Conservation (phyloP, 306 rosid species). For the Dicorynia guianensis region DNA sequence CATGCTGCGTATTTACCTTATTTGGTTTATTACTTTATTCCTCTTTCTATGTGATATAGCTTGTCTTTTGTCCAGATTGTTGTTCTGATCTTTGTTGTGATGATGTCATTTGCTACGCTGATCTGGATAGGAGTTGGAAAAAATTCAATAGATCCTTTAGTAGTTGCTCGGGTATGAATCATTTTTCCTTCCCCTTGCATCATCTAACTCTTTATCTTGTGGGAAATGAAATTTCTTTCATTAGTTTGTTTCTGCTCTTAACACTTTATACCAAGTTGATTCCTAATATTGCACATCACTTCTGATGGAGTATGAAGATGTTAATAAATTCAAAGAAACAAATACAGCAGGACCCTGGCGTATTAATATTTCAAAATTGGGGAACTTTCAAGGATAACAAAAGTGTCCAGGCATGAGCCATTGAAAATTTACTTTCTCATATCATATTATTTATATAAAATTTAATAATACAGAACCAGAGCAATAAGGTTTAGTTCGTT, state of each 20-base stretch:
- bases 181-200: neutral
- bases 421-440: too few relatives aligned
- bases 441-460: too few relatives aligned
- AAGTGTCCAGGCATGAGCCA: too few relatives aligned
- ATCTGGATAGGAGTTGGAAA: constrained; percentile 65
- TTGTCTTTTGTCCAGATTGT: constrained; percentile 60
- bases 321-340: neutral
- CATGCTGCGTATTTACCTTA: neutral
- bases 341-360: neutral
- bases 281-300: neutral
- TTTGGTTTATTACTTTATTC: neutral
- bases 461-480: too few relatives aligned
- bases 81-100: constrained; percentile 50
- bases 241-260: constrained; percentile 6
- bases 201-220: neutral
- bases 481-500: too few relatives aligned
- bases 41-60: constrained; percentile 34
- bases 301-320: constrained; percentile 9
- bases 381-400: neutral
- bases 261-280: neutral
- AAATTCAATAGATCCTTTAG: constrained; percentile 61
- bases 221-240: neutral
- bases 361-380: neutral
- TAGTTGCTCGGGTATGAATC: constrained; percentile 61
- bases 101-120: constrained; percentile 57